phyloP scores from a whole-genome alignment of 2,329 filamentous ascomycete genomes.

The Phyllosticta capitalensis region DNA sequence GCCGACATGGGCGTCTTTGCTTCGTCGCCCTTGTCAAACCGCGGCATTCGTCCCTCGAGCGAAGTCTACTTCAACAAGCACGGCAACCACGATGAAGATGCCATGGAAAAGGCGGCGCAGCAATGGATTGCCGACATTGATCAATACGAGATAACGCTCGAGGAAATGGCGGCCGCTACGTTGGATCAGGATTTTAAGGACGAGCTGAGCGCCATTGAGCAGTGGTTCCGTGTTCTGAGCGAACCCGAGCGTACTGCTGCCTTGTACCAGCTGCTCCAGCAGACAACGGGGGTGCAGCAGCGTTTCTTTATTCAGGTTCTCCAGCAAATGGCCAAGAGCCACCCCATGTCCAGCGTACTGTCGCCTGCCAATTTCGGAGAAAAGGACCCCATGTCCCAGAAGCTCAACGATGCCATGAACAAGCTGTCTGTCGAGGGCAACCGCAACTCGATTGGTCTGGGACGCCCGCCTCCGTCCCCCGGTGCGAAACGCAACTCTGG shows the following conservation, averaged over 20 bases:
- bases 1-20: constrained; percentile 84
- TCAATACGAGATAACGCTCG: constrained; percentile 95
- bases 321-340: constrained; percentile 97
- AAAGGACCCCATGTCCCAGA: constrained; percentile 96
- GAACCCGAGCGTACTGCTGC: constrained; percentile 94
- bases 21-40: constrained; percentile 58
- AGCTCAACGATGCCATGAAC: constrained; percentile 91
- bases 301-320: constrained; percentile 98
- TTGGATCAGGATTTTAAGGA: constrained; percentile 99
- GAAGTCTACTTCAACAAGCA: constrained; percentile 84
- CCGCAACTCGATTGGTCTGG: constrained; percentile 66
- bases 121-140: constrained; percentile 99
- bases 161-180: constrained; percentile 98
- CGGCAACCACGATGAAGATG: constrained; percentile 62
- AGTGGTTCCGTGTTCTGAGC: constrained; percentile 97
- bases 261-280: constrained; percentile 88
- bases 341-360: constrained; percentile 91
- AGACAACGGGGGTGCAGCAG: constrained; percentile 98
- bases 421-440: constrained; percentile 83
- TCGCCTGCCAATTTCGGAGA: constrained; percentile 90
- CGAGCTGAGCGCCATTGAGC: constrained; percentile 95
- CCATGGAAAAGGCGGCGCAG: constrained; percentile 82
- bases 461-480: constrained; percentile 66
- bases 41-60: constrained; percentile 81
- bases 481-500: constrained; percentile 84